Conservation (phyloP, 2,329 filamentous ascomycete species). For the Dactylellina drechsleri region DNA sequence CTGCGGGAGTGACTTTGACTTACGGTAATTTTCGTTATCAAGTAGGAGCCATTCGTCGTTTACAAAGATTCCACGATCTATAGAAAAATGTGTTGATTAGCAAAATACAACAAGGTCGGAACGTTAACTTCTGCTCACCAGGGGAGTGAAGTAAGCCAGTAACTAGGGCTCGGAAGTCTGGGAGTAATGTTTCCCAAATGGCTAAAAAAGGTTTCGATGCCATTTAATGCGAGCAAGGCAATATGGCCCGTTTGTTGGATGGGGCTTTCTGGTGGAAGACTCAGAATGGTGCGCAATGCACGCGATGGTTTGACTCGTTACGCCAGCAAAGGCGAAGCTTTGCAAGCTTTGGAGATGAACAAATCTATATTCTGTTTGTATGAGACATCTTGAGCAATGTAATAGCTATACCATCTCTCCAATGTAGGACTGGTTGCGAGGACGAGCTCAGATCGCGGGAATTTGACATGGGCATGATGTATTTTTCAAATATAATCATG, state of each 20-base stretch:
- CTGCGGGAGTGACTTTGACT: background rate
- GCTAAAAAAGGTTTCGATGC: background rate
- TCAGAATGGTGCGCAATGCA: too few relatives aligned
- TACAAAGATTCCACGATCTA: conserved; percentile 20
- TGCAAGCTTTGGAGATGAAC: too few relatives aligned
- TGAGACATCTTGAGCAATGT: too few relatives aligned
- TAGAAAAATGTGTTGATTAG: conserved; percentile 32
- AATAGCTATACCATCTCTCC: too few relatives aligned
- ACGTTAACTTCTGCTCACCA: background rate
- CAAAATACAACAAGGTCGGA: conserved; percentile 38
- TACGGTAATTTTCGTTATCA: conserved; percentile 46
- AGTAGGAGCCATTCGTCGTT: conserved; percentile 25
- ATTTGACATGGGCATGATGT: too few relatives aligned
- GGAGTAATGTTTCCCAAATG: conserved; percentile 19
- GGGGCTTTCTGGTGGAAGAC: too few relatives aligned
- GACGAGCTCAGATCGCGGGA: too few relatives aligned
- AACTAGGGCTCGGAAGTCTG: conserved; percentile 13
- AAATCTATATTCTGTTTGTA: too few relatives aligned
- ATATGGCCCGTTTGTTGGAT: background rate
- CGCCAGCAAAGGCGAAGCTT: too few relatives aligned
- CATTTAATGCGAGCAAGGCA: background rate
- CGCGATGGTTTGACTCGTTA: too few relatives aligned
- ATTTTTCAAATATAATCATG: too few relatives aligned
- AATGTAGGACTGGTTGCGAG: too few relatives aligned
- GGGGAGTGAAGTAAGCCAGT: conserved; percentile 11